phyloP scores from a whole-genome alignment of 2,329 filamentous ascomycete species.

The Ascochyta fabae region DNA sequence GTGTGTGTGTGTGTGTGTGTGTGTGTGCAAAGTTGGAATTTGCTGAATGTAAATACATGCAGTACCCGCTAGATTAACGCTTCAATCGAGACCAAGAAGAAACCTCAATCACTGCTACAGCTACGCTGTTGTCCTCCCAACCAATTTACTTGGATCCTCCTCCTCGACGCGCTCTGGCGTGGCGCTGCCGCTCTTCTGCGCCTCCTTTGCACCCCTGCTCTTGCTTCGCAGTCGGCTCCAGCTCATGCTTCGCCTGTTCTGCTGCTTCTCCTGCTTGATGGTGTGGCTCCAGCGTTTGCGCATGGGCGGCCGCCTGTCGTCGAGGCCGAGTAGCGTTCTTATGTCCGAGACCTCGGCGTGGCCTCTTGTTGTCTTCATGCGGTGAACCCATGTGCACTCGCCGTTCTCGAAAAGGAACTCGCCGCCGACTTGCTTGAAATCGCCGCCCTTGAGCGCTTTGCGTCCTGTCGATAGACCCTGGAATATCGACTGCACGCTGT shows the following conservation, averaged over 20 bases:
- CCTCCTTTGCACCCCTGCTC: constrained; percentile 32
- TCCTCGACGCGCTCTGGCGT: constrained; percentile 32
- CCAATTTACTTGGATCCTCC: constrained; percentile 22
- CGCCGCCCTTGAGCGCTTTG: constrained; percentile 69
- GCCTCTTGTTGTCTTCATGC: constrained; percentile 80
- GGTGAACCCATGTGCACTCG: constrained; percentile 77
- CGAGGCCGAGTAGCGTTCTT: constrained; percentile 64
- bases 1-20: too few relatives aligned
- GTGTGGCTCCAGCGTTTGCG: constrained; percentile 45
- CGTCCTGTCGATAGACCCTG: constrained; percentile 67
- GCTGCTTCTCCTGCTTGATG: constrained; percentile 32
- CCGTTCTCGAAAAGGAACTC: constrained; percentile 81
- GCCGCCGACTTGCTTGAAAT: constrained; percentile 73
- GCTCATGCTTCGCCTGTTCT: constrained; percentile 34
- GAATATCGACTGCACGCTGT: constrained; percentile 60
- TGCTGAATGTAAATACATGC: neutral
- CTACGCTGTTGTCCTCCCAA: constrained; percentile 8
- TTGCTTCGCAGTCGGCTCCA: constrained; percentile 36
- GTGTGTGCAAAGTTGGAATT: too few relatives aligned
- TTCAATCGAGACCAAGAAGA: neutral
- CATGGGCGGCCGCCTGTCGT: constrained; percentile 35
- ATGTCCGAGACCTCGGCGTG: constrained; percentile 75
- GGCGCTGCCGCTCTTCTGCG: constrained; percentile 23
- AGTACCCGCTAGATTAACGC: constrained; percentile 1
- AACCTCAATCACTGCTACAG: neutral